Conservation (phyloP, 2,329 filamentous ascomycete species). For the Fusarium tupiense region DNA sequence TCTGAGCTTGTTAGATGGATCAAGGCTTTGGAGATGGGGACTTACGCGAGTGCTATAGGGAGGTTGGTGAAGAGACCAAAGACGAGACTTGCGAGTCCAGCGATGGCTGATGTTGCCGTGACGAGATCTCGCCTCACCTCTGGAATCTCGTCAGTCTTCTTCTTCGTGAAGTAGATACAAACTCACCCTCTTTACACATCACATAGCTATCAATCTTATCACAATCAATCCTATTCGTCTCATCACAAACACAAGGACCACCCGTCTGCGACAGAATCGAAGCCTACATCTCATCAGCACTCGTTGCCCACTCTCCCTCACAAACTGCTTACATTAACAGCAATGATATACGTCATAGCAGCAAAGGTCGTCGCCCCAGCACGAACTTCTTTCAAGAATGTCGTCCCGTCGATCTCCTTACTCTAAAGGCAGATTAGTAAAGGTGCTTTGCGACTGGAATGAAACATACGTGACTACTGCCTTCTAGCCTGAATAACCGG, state of each 20-base stretch:
- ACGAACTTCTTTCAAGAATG: conserved; percentile 70
- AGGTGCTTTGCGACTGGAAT: neutral
- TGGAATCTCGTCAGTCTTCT: neutral
- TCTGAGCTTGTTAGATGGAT: conserved; percentile 54
- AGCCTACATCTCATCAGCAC: conserved; percentile 5
- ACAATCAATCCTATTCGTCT: conserved; percentile 46
- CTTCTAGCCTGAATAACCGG: conserved; percentile 26
- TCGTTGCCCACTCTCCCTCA: no score
- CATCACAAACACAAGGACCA: conserved; percentile 24
- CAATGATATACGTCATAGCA: conserved; percentile 43
- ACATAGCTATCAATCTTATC: conserved; percentile 57
- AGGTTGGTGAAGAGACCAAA: conserved; percentile 34
- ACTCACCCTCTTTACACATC: conserved; percentile 51
- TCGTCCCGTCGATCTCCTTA: conserved; percentile 64
- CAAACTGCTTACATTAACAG: conserved; percentile 32
- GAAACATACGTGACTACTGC: conserved; percentile 23
- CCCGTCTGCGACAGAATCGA: conserved; percentile 31
- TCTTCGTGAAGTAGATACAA: rapidly evolving
- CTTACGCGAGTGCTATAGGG: conserved; percentile 34
- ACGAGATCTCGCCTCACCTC: conserved; percentile 77
- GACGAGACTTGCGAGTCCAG: conserved; percentile 66
- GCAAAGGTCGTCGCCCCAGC: conserved; percentile 67
- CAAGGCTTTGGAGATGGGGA: conserved; percentile 54
- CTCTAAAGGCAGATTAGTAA: conserved; percentile 1
- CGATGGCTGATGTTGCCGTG: conserved; percentile 81